phyloP scores from a whole-genome alignment of 2,329 filamentous ascomycete genomes.

The Fusarium sp. region DNA sequence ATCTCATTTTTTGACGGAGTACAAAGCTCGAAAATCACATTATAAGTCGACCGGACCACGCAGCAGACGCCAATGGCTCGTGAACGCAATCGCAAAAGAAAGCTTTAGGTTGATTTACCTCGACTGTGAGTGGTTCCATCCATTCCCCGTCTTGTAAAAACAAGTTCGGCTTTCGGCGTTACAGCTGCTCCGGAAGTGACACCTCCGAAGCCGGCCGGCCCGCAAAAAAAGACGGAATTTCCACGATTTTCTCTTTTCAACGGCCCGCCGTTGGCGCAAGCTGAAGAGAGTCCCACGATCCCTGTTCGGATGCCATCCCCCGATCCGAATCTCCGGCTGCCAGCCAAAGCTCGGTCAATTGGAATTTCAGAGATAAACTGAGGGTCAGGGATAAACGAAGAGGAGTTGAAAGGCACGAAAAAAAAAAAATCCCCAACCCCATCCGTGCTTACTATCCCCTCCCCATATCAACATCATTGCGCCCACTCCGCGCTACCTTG shows the following conservation, averaged over 20 bases:
- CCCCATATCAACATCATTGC: neutral
- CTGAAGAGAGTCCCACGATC: conserved; percentile 14
- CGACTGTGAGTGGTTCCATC: conserved; percentile 8
- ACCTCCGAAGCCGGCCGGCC: neutral
- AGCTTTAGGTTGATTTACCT: neutral
- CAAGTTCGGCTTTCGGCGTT: conserved; percentile 35
- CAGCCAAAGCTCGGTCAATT: conserved; percentile 7
- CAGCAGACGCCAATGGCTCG: conserved; percentile 23
- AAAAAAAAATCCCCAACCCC: neutral
- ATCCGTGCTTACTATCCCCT: neutral
- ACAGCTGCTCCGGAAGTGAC: conserved; percentile 29
- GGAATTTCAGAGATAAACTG: conserved; percentile 11
- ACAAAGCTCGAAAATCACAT: conserved; percentile 35
- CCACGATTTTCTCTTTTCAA: conserved; percentile 21
- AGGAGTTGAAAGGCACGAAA: neutral
- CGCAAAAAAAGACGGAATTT: neutral
- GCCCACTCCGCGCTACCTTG: neutral
- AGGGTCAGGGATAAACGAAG: conserved; percentile 20
- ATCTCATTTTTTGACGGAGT: conserved; percentile 37
- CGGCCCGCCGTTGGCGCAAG: conserved; percentile 16
- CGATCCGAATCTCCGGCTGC: conserved; percentile 28
- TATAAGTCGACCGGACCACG: conserved; percentile 20
- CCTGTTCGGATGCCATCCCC: conserved; percentile 25
- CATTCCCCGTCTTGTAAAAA: conserved; percentile 6
- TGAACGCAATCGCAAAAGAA: neutral